phyloP scores from a whole-genome alignment of 805 yeast genomes.

The Yarrowia yakushimensis region DNA sequence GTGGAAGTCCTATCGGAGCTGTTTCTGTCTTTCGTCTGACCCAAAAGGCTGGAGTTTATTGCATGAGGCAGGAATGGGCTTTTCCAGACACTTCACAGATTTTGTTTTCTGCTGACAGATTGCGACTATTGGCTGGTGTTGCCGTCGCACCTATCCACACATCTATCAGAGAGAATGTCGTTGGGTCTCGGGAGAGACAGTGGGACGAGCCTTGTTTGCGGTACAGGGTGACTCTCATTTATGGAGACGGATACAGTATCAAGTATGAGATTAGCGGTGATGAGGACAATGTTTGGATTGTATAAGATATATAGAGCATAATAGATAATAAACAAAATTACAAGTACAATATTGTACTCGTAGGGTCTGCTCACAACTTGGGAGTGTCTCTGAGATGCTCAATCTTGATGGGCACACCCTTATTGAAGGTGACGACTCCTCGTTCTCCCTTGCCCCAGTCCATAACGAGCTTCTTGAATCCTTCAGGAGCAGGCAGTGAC shows the following conservation, averaged over 20 bases:
- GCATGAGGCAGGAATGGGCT: constrained; percentile 44
- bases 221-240: constrained; percentile 5
- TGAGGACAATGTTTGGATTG: constrained; percentile 5
- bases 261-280: constrained; percentile 11
- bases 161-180: background rate
- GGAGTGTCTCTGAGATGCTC: background rate
- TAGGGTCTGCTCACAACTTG: background rate
- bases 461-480: constrained; percentile 23
- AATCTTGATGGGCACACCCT: constrained; percentile 13
- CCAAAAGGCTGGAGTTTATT: constrained; percentile 43
- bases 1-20: constrained; percentile 36
- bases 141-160: constrained; percentile 1
- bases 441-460: constrained; percentile 35
- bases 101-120: constrained; percentile 1
- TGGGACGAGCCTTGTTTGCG: constrained; percentile 11
- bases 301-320: background rate
- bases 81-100: constrained; percentile 17
- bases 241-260: constrained; percentile 2
- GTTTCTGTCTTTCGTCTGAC: constrained; percentile 8
- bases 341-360: too few relatives aligned
- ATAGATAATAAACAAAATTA: too few relatives aligned
- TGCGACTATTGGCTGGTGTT: constrained; percentile 6
- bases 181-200: background rate
- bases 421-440: constrained; percentile 27
- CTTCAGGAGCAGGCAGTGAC: constrained; percentile 26